Evolutionary conservation across 805 yeast genomes (phyloP), one percentile per base, ranked within the genome.

Genomic region (Candida railenensis): DNA sequence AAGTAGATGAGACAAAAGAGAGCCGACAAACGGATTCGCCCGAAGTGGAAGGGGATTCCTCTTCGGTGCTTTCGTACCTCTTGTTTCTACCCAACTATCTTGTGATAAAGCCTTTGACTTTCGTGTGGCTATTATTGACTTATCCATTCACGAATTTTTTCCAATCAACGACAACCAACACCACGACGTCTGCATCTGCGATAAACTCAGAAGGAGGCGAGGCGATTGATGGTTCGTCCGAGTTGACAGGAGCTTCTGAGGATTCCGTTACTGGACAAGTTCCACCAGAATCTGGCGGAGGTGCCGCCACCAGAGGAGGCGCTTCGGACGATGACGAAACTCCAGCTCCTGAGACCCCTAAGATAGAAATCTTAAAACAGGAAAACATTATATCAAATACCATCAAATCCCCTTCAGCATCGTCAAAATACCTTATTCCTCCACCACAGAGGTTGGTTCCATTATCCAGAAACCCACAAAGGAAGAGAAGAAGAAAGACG

Each of bases 401-500:
- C 46, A 61, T 73, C 52, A 73, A 73, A 53, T 65, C 73, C 8
- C 77, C 78, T 30, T 65, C 74, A 1, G 58, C 69, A 4, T 61
- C 65, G 18, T 67, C 74, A 34, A 69, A 66, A 53, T 73, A 73
- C 59, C 62, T 73, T 38, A 68, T 73, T 21, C 77, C 77, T 30
- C 77, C 77, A 7, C 78, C 78, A 8, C 76, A 68, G 43, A 50
- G 76, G 50, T 58, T 73, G 34, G 67, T 66, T 50, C 78, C 78
- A 15, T 57, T 71, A 9, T 58, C 66, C 11, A 52, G 77, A 25
- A 68, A 72, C 55, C 76, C 77, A 2, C 66, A 66, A 14, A 56
- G 55, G 36, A 61, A 61, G 30, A 52, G 66, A 12, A 55, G 60
- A 40, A 76, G 74, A 53, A 90, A 89, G 58, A 85, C 89, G 0